Evolutionary conservation across 768 basidiomycete species (phyloP), one percentile per base, ranked within the genome.

Genomic region (Coprinopsis sp.): DNA sequence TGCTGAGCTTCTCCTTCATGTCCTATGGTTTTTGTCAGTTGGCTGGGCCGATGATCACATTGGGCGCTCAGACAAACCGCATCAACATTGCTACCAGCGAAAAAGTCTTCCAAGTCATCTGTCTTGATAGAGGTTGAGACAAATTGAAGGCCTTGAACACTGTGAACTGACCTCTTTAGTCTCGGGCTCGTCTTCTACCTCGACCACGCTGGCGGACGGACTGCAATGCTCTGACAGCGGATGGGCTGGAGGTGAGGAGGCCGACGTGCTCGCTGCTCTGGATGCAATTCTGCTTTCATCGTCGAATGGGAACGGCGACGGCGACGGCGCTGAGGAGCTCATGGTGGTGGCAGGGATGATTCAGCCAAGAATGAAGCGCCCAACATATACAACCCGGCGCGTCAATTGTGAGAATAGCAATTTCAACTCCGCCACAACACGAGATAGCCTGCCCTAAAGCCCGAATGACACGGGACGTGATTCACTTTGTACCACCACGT

Each of bases 1-100:
- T 71, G 19, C 66, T 58, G 25, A 75, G 73, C 34, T 80, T 75
- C 27, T 67, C 66, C n/a, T n/a, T n/a, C n/a, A n/a, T n/a, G n/a
- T n/a, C n/a, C n/a, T n/a, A n/a, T n/a, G n/a, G n/a, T n/a, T n/a
- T n/a, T n/a, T n/a, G n/a, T n/a, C n/a, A n/a, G n/a, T n/a, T n/a
- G n/a, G n/a, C n/a, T n/a, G n/a, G n/a, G n/a, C n/a, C n/a, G n/a
- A n/a, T n/a, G n/a, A n/a, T n/a, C n/a, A n/a, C n/a, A n/a, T n/a
- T n/a, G n/a, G n/a, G n/a, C n/a, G n/a, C n/a, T n/a, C n/a, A n/a
- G n/a, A n/a, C n/a, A n/a, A n/a, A n/a, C n/a, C n/a, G n/a, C n/a
- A n/a, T n/a, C n/a, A n/a, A n/a, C n/a, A n/a, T n/a, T n/a, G n/a
- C n/a, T n/a, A n/a, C n/a, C n/a, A n/a, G n/a, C n/a, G n/a, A n/a